A percentile compares a stretch with the other conserved stretches of the same genome.
phyloP scores from a whole-genome alignment of 495 filamentous ascomycete species.

The Penicilliopsis zonata region DNA sequence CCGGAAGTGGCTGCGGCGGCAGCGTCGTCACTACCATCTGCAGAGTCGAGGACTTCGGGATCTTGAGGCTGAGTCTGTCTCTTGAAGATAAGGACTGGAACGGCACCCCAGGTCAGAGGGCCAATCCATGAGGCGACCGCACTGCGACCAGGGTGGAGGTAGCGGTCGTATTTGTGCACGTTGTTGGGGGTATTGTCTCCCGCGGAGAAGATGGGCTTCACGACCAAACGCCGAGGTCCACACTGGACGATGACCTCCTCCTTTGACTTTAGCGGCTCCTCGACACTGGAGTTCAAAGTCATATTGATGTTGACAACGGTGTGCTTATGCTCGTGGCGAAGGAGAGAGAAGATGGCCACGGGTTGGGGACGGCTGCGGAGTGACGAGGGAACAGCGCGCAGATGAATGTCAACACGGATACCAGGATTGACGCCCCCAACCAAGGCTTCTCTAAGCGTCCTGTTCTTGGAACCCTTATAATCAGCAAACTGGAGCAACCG shows the following conservation, averaged over 20 bases:
- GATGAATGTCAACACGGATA: conserved; percentile 65
- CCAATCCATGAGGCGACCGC: conserved; percentile 86
- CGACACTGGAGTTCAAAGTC: conserved; percentile 58
- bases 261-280: conserved; percentile 73
- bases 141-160: conserved; percentile 78
- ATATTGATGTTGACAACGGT: conserved; percentile 80
- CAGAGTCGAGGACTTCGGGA: conserved; percentile 26
- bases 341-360: conserved; percentile 64
- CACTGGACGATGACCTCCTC: conserved; percentile 80
- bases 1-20: conserved; percentile 14
- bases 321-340: conserved; percentile 90
- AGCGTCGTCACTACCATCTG: conserved; percentile 19
- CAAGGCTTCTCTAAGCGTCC: conserved; percentile 64
- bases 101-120: conserved; percentile 83
- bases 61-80: conserved; percentile 30
- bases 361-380: conserved; percentile 48
- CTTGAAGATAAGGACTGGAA: conserved; percentile 81
- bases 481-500: conserved; percentile 72
- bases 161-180: conserved; percentile 93
- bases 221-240: conserved; percentile 70
- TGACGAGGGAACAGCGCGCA: conserved; percentile 56
- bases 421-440: conserved; percentile 77
- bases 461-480: conserved; percentile 69
- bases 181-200: conserved; percentile 79
- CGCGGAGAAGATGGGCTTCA: conserved; percentile 85